Base-by-base conservation (phyloP, 1,284 basidiomycete species). In the Ustilago shanxiensis region DNA sequence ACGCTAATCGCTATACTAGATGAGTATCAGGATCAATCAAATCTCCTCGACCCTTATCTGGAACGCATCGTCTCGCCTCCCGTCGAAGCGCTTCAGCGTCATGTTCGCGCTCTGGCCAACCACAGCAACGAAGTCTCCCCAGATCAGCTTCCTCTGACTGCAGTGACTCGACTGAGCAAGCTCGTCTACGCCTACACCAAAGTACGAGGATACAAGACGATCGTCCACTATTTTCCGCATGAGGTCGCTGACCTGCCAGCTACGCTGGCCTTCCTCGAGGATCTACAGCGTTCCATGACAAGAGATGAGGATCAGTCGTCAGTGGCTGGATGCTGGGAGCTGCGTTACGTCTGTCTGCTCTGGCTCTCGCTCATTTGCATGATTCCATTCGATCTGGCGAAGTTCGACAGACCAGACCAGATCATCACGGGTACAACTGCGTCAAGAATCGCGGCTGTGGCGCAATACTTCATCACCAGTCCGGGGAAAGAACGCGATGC, bases 331-430 rank as follows among this genome's bases (percentile, higher is more conserved):
- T 63, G 66, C 47, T 99, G 97, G 97, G 88, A 92, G 51, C 86
- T 95, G 56, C 91, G 94, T 64, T 95, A 97, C 81, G 89, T 93
- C 16, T 88, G 94, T 24, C 88, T 99, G 5, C 88, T 98, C 2
- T 99, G 97, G 96, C 89, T 99, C 13, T 93, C 94, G 18, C 90
- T 99, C 18, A 92, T 98, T 58, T 93, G 93, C 87, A 95, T 94
- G 88, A 92, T 98, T 22, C 97, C 97, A 0, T 99, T 99, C 85
- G 91, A 94, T 83, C 88, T 99, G 52, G 88, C 90, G 18, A 93
- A 93, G 70, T 93, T 98, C 61, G 93, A 95, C 81, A 60, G 76
- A n/a, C 90, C 91, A 59, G 85, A 83, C 13, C 88, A 58, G 28
- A 14, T 13, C 1, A 28, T 14, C 49, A 56, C 68, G 18, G 64